Conservation (phyloP, 345 rosid species). For the Excoecaria cochinchinensis region DNA sequence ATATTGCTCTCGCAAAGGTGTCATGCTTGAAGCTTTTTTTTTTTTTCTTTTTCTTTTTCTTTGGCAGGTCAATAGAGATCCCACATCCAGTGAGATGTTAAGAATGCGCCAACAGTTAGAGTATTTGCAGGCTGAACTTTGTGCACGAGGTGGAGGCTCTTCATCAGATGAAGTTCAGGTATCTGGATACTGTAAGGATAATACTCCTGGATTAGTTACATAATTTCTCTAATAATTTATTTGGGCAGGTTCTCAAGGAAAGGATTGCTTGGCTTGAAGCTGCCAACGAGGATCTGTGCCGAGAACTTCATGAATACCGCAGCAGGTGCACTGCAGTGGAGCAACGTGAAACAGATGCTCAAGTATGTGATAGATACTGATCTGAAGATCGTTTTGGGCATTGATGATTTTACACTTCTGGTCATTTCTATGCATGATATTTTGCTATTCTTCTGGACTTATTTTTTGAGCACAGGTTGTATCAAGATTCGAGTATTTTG, state of each 20-base stretch:
- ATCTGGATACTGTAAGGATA: conserved; percentile 15
- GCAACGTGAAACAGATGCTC: conserved; percentile 70
- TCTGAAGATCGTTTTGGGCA: not conserved
- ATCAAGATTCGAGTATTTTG: not conserved
- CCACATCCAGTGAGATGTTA: conserved; percentile 92
- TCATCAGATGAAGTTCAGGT: conserved; percentile 88
- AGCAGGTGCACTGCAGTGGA: conserved; percentile 56
- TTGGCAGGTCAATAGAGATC: conserved; percentile 88
- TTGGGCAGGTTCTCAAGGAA: conserved; percentile 74
- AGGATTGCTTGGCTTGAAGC: conserved; percentile 93
- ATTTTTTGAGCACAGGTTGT: not conserved
- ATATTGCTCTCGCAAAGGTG: conserved; percentile 2
- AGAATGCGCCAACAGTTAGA: conserved; percentile 97
- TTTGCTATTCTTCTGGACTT: not conserved
- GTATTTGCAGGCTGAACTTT: conserved; percentile 94
- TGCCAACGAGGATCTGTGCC: conserved; percentile 86
- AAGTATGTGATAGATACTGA: conserved; percentile 44
- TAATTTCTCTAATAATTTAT: conserved; percentile 3
- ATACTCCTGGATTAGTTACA: not conserved
- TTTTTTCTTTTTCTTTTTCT: conserved; percentile 9
- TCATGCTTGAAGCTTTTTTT: conserved; percentile 6
- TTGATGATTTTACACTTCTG: conserved; percentile 1
- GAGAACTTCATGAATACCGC: conserved; percentile 83
- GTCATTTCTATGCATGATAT: conserved; percentile 7
- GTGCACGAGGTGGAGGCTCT: conserved; percentile 74